Percentiles rank a stretch among this genome's conserved stretches.
These are phyloP conservation scores for Myriosclerotinia duriaeana DNA, from an alignment of 2,329 filamentous ascomycete genomes.

Conservation along the genomic window DNA sequence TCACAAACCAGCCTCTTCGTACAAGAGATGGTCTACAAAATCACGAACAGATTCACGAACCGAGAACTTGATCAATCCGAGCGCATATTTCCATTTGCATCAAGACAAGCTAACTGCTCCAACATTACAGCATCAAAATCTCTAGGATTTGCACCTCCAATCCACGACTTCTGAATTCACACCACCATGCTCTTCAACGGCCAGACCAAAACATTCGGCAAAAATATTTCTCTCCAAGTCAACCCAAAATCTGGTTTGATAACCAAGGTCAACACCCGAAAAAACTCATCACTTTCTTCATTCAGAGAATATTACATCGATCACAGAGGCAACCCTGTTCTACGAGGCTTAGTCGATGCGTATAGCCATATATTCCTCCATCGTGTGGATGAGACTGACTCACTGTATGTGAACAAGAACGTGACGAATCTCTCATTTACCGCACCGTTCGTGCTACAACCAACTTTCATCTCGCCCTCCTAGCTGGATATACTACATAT, in stretches of 20 bases:
- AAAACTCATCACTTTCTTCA: neutral
- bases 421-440: neutral
- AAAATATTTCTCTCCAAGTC: slow-evolving; percentile 1
- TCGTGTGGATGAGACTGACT: neutral
- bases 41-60: no score
- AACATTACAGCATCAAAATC: no score
- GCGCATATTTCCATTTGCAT: no score
- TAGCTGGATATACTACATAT: slow-evolving; percentile 13
- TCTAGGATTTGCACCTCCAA: neutral
- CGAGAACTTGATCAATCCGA: no score
- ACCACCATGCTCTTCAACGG: neutral
- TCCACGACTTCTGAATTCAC: neutral
- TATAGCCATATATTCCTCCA: neutral
- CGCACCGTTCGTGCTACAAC: neutral
- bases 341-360: neutral
- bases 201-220: neutral
- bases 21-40: no score
- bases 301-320: neutral
- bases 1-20: no score
- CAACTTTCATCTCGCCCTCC: neutral
- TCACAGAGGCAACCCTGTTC: neutral
- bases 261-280: neutral
- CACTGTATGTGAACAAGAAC: neutral
- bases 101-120: no score
- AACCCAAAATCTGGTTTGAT: neutral